A percentile compares a stretch with the other conserved stretches of the same genome.
Evolutionary conservation across 2,329 filamentous ascomycete genomes (phyloP).

Genomic region (Cladosporium sp.): DNA sequence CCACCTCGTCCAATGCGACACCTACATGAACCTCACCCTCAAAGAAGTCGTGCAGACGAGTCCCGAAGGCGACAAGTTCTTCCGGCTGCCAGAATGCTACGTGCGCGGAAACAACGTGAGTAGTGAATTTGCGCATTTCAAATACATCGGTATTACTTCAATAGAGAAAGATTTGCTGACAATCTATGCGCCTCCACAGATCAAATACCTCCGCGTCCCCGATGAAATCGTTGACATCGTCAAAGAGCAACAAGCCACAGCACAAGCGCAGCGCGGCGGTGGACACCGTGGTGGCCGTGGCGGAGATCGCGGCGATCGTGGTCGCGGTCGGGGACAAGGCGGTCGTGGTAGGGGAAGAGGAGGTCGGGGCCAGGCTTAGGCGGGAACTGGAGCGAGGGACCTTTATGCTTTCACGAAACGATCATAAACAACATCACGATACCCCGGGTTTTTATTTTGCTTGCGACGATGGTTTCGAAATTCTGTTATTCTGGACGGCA

Average conservation of each 20-base stretch:
- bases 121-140: neutral
- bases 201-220: slow-evolving; percentile 95
- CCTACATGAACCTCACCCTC: slow-evolving; percentile 98
- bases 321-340: slow-evolving; percentile 31
- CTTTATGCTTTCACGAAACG: slow-evolving; percentile 12
- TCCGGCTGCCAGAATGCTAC: slow-evolving; percentile 88
- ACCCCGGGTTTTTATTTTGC: slow-evolving; percentile 4
- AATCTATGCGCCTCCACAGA: slow-evolving; percentile 56
- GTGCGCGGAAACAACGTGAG: slow-evolving; percentile 95
- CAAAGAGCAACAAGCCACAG: slow-evolving; percentile 80
- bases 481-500: neutral
- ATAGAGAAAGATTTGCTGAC: neutral
- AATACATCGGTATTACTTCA: neutral
- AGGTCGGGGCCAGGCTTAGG: neutral
- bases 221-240: slow-evolving; percentile 95
- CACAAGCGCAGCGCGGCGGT: slow-evolving; percentile 56
- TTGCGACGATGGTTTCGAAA: neutral
- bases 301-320: slow-evolving; percentile 29
- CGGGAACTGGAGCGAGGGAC: neutral
- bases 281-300: slow-evolving; percentile 23
- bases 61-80: slow-evolving; percentile 91
- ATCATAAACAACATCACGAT: slow-evolving; percentile 13
- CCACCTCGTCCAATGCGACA: slow-evolving; percentile 94
- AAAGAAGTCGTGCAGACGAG: slow-evolving; percentile 97
- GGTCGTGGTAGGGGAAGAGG: slow-evolving; percentile 22